Percentiles rank a stretch among this genome's conserved stretches.
Conservation (phyloP, 768 basidiomycete species). For the Psilocybe sp. region DNA sequence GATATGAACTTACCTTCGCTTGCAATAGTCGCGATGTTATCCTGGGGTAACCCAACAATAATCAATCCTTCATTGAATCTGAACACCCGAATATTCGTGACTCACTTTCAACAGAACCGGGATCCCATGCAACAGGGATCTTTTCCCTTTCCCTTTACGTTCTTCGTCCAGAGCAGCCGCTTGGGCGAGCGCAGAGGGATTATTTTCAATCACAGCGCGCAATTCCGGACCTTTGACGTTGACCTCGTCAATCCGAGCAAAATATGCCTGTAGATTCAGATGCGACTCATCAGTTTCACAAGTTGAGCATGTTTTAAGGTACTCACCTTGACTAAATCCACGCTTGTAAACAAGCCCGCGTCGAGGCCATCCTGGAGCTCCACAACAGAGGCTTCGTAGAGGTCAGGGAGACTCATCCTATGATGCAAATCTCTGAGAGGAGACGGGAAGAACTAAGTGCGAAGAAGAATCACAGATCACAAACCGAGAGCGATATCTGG, state of each 20-base stretch:
- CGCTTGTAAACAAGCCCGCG: conserved; percentile 49
- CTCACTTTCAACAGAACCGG: conserved; percentile 47
- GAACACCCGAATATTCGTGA: not conserved
- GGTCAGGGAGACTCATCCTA: conserved; percentile 37
- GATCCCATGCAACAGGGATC: conserved; percentile 52
- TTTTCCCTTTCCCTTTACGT: conserved; percentile 36
- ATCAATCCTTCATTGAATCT: not conserved
- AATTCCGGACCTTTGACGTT: conserved; percentile 56
- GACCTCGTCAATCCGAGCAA: conserved; percentile 65
- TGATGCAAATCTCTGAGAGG: no score
- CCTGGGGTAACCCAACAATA: conserved; percentile 21
- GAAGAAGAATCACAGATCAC: no score
- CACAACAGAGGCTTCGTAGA: conserved; percentile 56
- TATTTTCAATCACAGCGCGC: conserved; percentile 57
- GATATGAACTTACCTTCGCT: conserved; percentile 32
- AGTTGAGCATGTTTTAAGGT: not conserved
- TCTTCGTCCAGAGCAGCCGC: conserved; percentile 50
- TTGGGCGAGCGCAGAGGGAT: conserved; percentile 46
- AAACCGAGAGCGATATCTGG: no score
- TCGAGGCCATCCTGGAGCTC: conserved; percentile 54
- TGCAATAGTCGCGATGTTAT: conserved; percentile 47
- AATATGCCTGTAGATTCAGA: conserved; percentile 46
- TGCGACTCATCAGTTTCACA: not conserved
- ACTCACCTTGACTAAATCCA: conserved; percentile 58
- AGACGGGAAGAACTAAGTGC: no score